A percentile compares a stretch with the other conserved stretches of the same genome.
phyloP scores from a whole-genome alignment of 208 protist genomes.

The Trichomonas vaginalis region DNA sequence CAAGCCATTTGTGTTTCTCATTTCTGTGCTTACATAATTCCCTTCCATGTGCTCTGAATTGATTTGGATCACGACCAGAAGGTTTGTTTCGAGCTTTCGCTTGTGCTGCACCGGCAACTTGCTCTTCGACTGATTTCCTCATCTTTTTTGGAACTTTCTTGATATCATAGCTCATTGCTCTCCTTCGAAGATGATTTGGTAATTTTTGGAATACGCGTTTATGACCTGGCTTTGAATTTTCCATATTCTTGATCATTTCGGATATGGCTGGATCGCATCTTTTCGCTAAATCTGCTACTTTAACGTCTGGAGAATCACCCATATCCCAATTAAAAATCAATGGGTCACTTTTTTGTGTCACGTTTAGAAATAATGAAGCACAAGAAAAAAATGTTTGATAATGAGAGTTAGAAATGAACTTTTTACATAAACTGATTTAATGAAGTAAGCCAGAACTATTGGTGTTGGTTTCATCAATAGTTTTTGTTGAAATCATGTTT shows the following conservation, averaged over 20 bases:
- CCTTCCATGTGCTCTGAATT: neutral
- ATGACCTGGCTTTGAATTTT: neutral
- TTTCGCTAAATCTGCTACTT: neutral
- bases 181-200: constrained; percentile 18
- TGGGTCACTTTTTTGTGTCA: too few species aligned
- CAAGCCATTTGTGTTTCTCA: constrained; percentile 20
- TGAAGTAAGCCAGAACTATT: too few species aligned
- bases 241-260: constrained; percentile 11
- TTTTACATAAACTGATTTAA: too few species aligned
- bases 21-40: constrained; percentile 1
- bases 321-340: too few species aligned
- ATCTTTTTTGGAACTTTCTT: neutral
- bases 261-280: neutral
- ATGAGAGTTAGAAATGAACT: too few species aligned
- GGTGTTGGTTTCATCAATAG: too few species aligned
- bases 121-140: neutral
- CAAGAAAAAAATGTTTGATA: too few species aligned
- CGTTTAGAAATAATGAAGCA: too few species aligned
- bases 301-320: neutral
- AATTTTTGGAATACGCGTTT: constrained; percentile 22
- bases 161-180: constrained; percentile 24
- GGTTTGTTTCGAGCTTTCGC: constrained; percentile 19
- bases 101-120: neutral
- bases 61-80: neutral
- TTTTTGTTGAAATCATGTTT: too few species aligned